These are phyloP conservation scores for Lodderomyces orthopsilosis DNA, from an alignment of 1,139 yeast genomes.

Conservation along the genomic window DNA sequence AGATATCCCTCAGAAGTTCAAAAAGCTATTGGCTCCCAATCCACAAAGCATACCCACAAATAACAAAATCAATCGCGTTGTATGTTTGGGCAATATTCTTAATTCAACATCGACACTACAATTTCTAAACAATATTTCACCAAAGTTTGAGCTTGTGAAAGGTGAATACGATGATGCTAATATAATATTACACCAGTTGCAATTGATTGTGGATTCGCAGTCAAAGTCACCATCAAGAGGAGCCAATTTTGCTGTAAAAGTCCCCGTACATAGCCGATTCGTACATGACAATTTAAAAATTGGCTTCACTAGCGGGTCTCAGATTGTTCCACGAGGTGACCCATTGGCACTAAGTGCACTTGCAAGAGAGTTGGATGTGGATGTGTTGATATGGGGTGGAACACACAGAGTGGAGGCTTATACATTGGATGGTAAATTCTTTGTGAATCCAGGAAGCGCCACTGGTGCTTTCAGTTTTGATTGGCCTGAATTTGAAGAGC, in stretches of 20 bases:
- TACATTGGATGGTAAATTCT: constrained; percentile 87
- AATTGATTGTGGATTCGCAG: constrained; percentile 28
- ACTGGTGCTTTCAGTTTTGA: constrained; percentile 78
- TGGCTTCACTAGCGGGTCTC: constrained; percentile 84
- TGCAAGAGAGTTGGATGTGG: constrained; percentile 91
- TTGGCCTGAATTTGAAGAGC: constrained; percentile 41
- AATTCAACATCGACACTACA: constrained; percentile 60
- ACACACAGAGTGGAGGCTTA: constrained; percentile 92
- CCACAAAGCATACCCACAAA: constrained; percentile 38
- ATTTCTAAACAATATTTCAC: constrained; percentile 64
- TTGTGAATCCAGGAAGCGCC: constrained; percentile 93
- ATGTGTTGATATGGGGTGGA: constrained; percentile 94
- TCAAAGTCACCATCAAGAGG: neutral
- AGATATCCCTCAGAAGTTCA: constrained; percentile 58
- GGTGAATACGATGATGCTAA: constrained; percentile 64
- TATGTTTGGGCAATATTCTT: constrained; percentile 85
- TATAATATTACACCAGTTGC: constrained; percentile 34
- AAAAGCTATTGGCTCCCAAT: constrained; percentile 62
- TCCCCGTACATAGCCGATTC: constrained; percentile 68
- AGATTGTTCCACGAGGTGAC: constrained; percentile 80
- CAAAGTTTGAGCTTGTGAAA: constrained; percentile 70
- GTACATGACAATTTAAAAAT: constrained; percentile 69
- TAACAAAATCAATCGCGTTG: constrained; percentile 78
- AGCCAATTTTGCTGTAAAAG: constrained; percentile 10
- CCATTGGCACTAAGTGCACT: constrained; percentile 78